phyloP scores from a whole-genome alignment of 192 early-diverging fungal genomes.

The Allomyces macrogynus region DNA sequence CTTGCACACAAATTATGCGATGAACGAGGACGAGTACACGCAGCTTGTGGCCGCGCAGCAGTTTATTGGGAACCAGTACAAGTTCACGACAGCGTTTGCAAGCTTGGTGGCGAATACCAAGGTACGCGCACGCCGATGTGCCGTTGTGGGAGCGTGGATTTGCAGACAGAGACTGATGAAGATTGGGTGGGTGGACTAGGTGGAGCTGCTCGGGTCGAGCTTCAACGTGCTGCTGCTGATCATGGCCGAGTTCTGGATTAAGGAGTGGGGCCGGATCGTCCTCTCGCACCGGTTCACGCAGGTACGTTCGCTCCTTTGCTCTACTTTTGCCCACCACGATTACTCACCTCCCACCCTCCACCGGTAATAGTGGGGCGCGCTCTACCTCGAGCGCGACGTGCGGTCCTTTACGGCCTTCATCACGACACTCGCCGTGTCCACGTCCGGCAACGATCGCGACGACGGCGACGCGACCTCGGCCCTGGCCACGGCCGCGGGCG shows the following conservation, averaged over 20 bases:
- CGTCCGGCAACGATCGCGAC: background rate
- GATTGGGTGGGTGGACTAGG: background rate
- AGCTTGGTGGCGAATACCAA: background rate
- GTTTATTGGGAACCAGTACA: background rate
- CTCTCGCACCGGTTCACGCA: background rate
- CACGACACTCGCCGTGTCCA: too few species aligned
- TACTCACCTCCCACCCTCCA: background rate
- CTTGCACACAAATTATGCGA: background rate
- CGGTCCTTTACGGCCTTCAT: background rate
- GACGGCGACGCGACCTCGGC: background rate
- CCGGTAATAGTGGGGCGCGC: background rate
- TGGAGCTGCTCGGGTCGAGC: background rate
- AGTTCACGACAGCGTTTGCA: background rate
- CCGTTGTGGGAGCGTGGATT: background rate
- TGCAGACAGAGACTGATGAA: too few species aligned
- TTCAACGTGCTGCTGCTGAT: background rate
- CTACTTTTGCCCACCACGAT: background rate
- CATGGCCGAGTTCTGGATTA: background rate
- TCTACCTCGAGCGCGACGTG: background rate
- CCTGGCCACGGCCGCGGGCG: background rate
- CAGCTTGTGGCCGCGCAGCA: background rate
- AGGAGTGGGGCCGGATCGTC: background rate
- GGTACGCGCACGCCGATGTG: background rate
- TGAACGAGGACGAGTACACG: background rate
- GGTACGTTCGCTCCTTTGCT: background rate